These are phyloP conservation scores for Trichoderma sp. DNA, from an alignment of 2,329 filamentous ascomycete genomes.

Conservation along the genomic window DNA sequence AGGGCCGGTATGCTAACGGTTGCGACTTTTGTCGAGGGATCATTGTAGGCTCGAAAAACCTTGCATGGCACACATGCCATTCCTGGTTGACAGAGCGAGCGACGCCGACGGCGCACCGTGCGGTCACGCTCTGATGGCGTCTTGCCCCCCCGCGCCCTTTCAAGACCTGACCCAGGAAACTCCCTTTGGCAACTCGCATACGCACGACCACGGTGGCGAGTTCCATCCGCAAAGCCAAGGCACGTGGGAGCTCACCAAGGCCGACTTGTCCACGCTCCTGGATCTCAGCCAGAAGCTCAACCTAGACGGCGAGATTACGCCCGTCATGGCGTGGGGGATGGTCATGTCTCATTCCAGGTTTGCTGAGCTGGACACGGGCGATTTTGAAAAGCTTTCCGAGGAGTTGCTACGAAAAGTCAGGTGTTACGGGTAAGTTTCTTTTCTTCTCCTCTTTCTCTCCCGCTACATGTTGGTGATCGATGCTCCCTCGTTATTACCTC, in stretches of 20 bases:
- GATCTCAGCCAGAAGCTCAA: conserved; percentile 80
- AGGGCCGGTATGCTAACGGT: conserved; percentile 43
- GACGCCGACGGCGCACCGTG: conserved; percentile 66
- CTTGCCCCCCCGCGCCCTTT: conserved; percentile 71
- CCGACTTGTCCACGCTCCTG: conserved; percentile 75
- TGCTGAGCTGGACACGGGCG: conserved; percentile 59
- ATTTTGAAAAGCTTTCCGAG: conserved; percentile 69
- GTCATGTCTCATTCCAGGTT: conserved; percentile 71
- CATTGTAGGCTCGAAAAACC: conserved; percentile 77
- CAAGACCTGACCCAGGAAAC: conserved; percentile 47
- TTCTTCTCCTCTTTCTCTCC: conserved; percentile 1
- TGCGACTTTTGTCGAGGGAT: conserved; percentile 35
- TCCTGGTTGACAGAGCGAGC: conserved; percentile 61
- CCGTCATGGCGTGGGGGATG: conserved; percentile 91
- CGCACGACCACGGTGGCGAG: conserved; percentile 30
- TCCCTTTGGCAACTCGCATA: conserved; percentile 50
- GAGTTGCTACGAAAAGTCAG: conserved; percentile 77
- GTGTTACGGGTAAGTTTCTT: conserved; percentile 80
- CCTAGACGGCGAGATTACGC: conserved; percentile 86
- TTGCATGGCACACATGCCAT: conserved; percentile 88
- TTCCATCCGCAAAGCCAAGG: conserved; percentile 51
- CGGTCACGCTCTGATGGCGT: conserved; percentile 91
- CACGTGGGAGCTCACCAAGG: conserved; percentile 75
- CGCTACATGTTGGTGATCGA: too few species aligned
- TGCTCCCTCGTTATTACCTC: not conserved